Evolutionary conservation across 257 asterid species (phyloP).

Genomic region (Nicotiana obtusifolia): DNA sequence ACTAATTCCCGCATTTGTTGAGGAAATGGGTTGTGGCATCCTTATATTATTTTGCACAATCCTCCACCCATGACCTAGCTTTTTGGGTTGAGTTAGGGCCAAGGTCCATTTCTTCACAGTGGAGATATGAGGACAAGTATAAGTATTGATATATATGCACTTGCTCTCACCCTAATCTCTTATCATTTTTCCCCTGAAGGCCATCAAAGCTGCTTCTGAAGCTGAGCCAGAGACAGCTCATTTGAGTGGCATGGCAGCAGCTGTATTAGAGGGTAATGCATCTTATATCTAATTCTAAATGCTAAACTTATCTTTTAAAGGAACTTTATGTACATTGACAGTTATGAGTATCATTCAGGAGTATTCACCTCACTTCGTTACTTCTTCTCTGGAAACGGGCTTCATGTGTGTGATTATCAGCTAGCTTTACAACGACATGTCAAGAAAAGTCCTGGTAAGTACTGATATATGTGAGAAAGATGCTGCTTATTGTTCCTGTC

Average conservation of each 20-base stretch:
- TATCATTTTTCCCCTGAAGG: conserved; percentile 40
- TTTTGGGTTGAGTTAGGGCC: neutral
- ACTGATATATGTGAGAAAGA: neutral
- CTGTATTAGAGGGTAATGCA: conserved; percentile 56
- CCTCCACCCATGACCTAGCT: neutral
- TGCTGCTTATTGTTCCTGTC: neutral
- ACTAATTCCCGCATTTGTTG: neutral
- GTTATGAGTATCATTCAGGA: conserved; percentile 43
- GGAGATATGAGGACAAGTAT: neutral
- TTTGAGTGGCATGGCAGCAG: conserved; percentile 75
- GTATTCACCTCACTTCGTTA: conserved; percentile 72
- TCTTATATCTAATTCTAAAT: conserved; percentile 13
- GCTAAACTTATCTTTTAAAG: conserved; percentile 13
- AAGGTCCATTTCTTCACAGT: neutral
- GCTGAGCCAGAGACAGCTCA: conserved; percentile 53
- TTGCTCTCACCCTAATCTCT: conserved; percentile 13
- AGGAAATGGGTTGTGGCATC: neutral
- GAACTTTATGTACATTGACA: conserved; percentile 15
- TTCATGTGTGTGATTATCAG: conserved; percentile 65
- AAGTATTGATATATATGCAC: neutral
- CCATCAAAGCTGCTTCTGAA: conserved; percentile 73
- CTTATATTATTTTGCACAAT: neutral
- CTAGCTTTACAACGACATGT: conserved; percentile 52
- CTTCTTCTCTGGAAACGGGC: conserved; percentile 73
- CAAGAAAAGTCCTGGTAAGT: conserved; percentile 63